Evolutionary conservation across 345 rosid genomes (phyloP).

Genomic region (Pistacia vera): DNA sequence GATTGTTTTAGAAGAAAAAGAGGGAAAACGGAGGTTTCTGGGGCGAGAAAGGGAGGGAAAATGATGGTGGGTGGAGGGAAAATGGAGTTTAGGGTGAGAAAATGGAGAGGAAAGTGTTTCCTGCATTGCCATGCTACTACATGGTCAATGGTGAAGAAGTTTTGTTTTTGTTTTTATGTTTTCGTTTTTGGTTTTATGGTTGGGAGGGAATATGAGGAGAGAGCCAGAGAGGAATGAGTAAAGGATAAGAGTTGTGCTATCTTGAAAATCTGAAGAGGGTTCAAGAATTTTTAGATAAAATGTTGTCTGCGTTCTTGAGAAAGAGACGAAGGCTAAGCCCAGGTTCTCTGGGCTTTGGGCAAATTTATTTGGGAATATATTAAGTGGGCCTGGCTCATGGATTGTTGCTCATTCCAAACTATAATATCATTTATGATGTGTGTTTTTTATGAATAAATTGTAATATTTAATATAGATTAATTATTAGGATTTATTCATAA

Average conservation of each 20-base stretch:
- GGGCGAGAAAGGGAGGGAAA: slow-evolving; percentile 49
- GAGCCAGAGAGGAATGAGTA: neutral
- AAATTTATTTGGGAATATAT: too few relatives aligned
- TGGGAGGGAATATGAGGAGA: neutral
- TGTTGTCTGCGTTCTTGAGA: neutral
- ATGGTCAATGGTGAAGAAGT: slow-evolving; percentile 7
- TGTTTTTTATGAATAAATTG: too few relatives aligned
- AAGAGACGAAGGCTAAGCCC: neutral
- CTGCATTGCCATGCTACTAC: slow-evolving; percentile 41
- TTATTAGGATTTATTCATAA: too few relatives aligned
- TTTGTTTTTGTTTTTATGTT: neutral
- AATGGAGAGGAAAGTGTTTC: slow-evolving; percentile 40
- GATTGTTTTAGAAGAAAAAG: slow-evolving; percentile 50
- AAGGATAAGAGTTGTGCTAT: slow-evolving; percentile 27
- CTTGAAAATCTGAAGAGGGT: slow-evolving; percentile 1
- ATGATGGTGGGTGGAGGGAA: slow-evolving; percentile 29
- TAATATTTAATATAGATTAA: too few relatives aligned
- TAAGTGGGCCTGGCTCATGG: too few relatives aligned
- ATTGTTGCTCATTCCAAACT: too few relatives aligned
- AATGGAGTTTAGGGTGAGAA: slow-evolving; percentile 24
- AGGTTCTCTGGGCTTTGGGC: neutral
- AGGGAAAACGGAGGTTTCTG: slow-evolving; percentile 44
- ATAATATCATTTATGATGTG: too few relatives aligned
- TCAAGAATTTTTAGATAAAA: neutral
- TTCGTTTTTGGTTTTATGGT: neutral